Percentiles rank a stretch among this genome's conserved stretches.
Evolutionary conservation across 2,329 filamentous ascomycete genomes (phyloP).

Genomic region (Fusarium sp.): DNA sequence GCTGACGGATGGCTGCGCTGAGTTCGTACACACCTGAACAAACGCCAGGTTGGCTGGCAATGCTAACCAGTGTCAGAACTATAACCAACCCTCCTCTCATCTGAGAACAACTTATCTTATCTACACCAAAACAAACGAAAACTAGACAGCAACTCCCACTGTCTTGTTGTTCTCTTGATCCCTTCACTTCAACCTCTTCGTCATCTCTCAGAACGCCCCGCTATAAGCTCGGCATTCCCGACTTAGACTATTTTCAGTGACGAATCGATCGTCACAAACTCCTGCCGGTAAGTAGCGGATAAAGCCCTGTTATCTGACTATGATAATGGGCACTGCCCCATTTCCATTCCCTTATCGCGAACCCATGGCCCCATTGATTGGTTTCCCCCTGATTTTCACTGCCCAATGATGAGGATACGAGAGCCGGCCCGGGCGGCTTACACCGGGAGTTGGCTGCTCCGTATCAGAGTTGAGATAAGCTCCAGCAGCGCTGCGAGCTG

Average conservation of each 20-base stretch:
- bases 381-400: conserved; percentile 39
- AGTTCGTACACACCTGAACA: conserved; percentile 46
- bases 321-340: conserved; percentile 24
- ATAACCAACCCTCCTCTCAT: conserved; percentile 42
- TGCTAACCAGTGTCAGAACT: conserved; percentile 50
- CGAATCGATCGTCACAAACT: conserved; percentile 44
- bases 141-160: conserved; percentile 22
- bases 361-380: conserved; percentile 31
- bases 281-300: conserved; percentile 41
- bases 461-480: conserved; percentile 43
- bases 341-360: conserved; percentile 43
- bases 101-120: conserved; percentile 36
- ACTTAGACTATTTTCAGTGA: conserved; percentile 46
- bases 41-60: conserved; percentile 37
- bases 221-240: conserved; percentile 40
- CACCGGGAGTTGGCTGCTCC: conserved; percentile 34
- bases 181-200: conserved; percentile 5
- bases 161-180: conserved; percentile 32
- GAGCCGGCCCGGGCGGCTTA: conserved; percentile 51
- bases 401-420: conserved; percentile 46
- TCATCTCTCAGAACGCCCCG: conserved; percentile 17
- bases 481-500: conserved; percentile 2
- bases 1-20: conserved; percentile 52
- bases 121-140: conserved; percentile 14
- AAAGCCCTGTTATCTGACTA: conserved; percentile 39